phyloP scores from a whole-genome alignment of 1,284 basidiomycete species.

The Rhodotorula sp. region DNA sequence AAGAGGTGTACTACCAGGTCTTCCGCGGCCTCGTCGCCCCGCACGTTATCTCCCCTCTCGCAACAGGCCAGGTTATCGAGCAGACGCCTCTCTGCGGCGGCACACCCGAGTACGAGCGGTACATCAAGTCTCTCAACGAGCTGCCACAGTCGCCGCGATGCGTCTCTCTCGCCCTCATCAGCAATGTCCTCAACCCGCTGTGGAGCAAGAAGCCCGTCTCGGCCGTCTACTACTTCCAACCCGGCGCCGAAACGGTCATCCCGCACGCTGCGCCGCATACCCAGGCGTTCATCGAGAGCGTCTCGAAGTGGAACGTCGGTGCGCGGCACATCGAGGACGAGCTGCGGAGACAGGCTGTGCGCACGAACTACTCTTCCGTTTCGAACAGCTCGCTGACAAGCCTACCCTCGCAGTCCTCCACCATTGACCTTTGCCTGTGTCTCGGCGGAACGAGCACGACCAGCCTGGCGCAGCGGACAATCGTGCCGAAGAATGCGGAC shows the following conservation, averaged over 20 bases:
- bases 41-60: conserved; percentile 85
- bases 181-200: conserved; percentile 67
- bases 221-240: conserved; percentile 54
- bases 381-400: conserved; percentile 22
- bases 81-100: conserved; percentile 89
- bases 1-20: conserved; percentile 94
- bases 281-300: conserved; percentile 78
- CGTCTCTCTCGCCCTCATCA: conserved; percentile 67
- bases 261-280: conserved; percentile 75
- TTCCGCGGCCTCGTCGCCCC: conserved; percentile 86
- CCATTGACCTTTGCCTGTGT: conserved; percentile 95
- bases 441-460: conserved; percentile 82
- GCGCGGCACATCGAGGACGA: conserved; percentile 88
- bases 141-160: conserved; percentile 82
- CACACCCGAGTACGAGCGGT: conserved; percentile 86
- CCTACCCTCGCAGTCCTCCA: conserved; percentile 65
- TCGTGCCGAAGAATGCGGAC: conserved; percentile 55
- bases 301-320: conserved; percentile 88
- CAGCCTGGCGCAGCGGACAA: conserved; percentile 70
- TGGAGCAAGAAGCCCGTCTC: conserved; percentile 72
- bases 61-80: conserved; percentile 75
- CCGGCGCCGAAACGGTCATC: conserved; percentile 51
- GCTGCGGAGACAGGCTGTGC: conserved; percentile 88
- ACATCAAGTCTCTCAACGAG: conserved; percentile 92
- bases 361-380: conserved; percentile 48